A percentile compares a stretch with the other conserved stretches of the same genome.
These are phyloP conservation scores for Suillus sp. DNA, from an alignment of 768 basidiomycete genomes.

Conservation along the genomic window DNA sequence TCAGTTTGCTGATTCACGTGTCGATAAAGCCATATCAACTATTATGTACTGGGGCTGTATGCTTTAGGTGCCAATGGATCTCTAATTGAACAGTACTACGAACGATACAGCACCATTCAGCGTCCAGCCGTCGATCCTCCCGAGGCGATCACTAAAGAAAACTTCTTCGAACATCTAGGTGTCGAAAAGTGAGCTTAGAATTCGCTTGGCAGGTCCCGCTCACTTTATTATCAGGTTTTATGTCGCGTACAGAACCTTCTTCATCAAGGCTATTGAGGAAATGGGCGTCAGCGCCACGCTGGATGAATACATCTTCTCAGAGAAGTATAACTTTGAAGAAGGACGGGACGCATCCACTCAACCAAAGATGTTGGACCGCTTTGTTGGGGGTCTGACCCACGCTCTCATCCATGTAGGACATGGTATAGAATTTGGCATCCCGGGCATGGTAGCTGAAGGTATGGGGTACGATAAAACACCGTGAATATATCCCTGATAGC, in stretches of 20 bases:
- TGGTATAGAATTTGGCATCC: no score
- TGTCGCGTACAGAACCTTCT: slow-evolving; percentile 29
- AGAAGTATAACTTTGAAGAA: slow-evolving; percentile 24
- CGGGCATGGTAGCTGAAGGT: no score
- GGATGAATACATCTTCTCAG: slow-evolving; percentile 34
- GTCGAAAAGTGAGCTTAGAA: slow-evolving; percentile 26
- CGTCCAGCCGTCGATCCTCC: slow-evolving; percentile 29
- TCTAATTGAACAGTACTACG: slow-evolving; percentile 30
- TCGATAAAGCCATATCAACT: slow-evolving; percentile 31
- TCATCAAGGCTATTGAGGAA: slow-evolving; percentile 19
- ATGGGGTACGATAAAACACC: no score
- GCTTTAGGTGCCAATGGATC: slow-evolving; percentile 27
- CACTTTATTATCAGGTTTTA: slow-evolving; percentile 24
- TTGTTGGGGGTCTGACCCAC: no score
- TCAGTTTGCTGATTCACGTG: background rate
- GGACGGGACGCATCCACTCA: no score
- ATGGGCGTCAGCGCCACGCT: slow-evolving; percentile 21
- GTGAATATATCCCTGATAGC: background rate
- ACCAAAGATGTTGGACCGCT: no score
- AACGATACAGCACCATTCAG: slow-evolving; percentile 23
- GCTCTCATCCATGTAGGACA: no score
- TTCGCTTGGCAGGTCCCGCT: background rate
- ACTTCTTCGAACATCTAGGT: slow-evolving; percentile 29
- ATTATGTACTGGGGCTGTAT: slow-evolving; percentile 33
- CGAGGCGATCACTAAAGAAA: slow-evolving; percentile 24